Conservation (phyloP, 2,329 filamentous ascomycete species). For the Ilyonectria sp. region DNA sequence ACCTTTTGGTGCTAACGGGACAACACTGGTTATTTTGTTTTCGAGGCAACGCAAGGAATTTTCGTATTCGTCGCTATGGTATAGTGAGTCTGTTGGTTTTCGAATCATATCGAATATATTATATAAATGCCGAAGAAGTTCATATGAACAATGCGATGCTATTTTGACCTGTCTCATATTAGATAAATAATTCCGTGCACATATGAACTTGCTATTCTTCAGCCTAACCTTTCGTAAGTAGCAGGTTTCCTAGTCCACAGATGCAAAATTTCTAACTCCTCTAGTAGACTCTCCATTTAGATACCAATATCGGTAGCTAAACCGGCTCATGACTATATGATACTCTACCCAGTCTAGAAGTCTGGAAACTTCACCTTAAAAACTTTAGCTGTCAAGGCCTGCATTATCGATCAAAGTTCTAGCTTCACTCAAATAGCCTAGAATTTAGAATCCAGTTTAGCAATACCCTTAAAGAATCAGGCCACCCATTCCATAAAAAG, state of each 20-base stretch:
- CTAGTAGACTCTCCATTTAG: constrained; percentile 12
- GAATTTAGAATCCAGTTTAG: constrained; percentile 15
- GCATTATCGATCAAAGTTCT: constrained; percentile 12
- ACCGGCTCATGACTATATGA: constrained; percentile 12
- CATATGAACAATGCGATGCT: constrained; percentile 12
- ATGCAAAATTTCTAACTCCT: constrained; percentile 9
- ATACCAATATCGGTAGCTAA: constrained; percentile 12
- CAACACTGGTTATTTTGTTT: constrained; percentile 14
- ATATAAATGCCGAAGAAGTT: constrained; percentile 14
- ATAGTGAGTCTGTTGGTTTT: constrained; percentile 14
- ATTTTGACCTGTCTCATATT: constrained; percentile 13
- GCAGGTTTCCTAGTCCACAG: constrained; percentile 8
- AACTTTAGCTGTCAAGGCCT: constrained; percentile 13
- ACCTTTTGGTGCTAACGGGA: constrained; percentile 13
- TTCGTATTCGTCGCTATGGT: constrained; percentile 13
- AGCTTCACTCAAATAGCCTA: constrained; percentile 13
- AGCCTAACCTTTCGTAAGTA: constrained; percentile 11
- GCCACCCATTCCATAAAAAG: constrained; percentile 12
- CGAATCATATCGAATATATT: constrained; percentile 13
- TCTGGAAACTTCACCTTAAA: constrained; percentile 12
- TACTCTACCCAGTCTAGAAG: too few relatives aligned
- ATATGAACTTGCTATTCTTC: constrained; percentile 11
- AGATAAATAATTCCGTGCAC: constrained; percentile 10
- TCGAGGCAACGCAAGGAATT: constrained; percentile 14
- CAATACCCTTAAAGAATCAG: constrained; percentile 12